Base-by-base conservation (phyloP, 2,329 filamentous ascomycete genomes). In the Colletotrichum paranaense region DNA sequence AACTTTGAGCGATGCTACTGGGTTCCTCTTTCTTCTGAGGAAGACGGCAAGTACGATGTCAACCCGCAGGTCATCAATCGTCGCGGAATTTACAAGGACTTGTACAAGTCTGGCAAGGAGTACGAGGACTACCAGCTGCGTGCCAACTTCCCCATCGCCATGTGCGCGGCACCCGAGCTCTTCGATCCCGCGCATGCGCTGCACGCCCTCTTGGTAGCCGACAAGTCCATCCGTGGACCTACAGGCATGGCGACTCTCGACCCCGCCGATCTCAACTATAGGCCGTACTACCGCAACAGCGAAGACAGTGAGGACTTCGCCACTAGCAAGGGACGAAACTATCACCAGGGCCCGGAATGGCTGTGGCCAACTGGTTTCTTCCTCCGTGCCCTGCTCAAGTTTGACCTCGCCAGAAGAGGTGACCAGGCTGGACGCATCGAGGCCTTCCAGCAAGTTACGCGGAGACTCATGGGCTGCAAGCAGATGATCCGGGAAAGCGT, bases 331-430 rank as follows among this genome's bases (percentile, higher is more conserved):
- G 97, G 97, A 62, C 90, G 97, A 69, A 99, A 98, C 84, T 99
- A 99, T 84, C 97, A 99, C 82, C 96, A 98, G 82, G 97, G 97
- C 5, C 97, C 97, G 0, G 97, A 99, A 82, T 99, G 97, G 97
- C 86, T 98, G 28, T 99, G 97, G 97, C 97, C 96, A 0, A 96
- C 95, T 1, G 97, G 97, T 5, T 99, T 95, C 86, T 99, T 98
- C 88, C 87, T 98, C 26, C 92, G 97, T 62, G 97, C 97, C 1
- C 86, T 99, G 76, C 88, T 99, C 75, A 94, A 95, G 82, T 98
- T 98, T 79, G 95, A 98, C 81, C 85, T 98, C 62, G 88, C 89
- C 85, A 88, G 95, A 35, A 89, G 94, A 62, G 88, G 88, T 75
- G 83, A 82, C 2, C 77, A 81, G 0, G 88, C 94, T 78, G 94